A percentile compares a stretch with the other conserved stretches of the same genome.
Evolutionary conservation across 176 grass and related monocot genomes (phyloP).

Genomic region (Oryza officinalis): DNA sequence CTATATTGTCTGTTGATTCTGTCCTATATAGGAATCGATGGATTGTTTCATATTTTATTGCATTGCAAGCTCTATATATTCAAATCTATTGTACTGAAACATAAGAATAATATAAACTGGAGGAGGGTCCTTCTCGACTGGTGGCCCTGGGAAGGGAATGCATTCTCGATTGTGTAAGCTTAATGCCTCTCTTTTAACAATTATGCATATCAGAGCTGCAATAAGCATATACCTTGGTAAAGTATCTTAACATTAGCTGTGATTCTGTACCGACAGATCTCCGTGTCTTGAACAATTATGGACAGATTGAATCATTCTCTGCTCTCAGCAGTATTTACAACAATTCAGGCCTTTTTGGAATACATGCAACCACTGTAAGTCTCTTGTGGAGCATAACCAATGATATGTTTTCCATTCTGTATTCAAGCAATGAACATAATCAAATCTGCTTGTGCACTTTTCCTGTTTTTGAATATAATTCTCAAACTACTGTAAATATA

Average conservation of each 20-base stretch:
- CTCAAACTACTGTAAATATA: conserved; percentile 8
- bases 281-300: conserved; percentile 67
- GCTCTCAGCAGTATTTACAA: conserved; percentile 88
- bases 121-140: conserved; percentile 84
- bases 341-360: conserved; percentile 85
- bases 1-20: background rate
- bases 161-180: conserved; percentile 85
- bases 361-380: conserved; percentile 74
- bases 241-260: background rate
- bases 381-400: conserved; percentile 19
- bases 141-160: conserved; percentile 93
- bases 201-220: background rate
- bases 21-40: background rate
- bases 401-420: conserved; percentile 1
- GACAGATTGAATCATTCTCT: conserved; percentile 76
- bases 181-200: conserved; percentile 14
- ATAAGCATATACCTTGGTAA: conserved; percentile 11
- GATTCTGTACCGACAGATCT: conserved; percentile 60
- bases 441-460: background rate
- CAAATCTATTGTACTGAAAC: background rate
- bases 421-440: conserved; percentile 24
- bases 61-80: background rate
- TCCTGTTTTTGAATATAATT: conserved; percentile 8
- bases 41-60: conserved; percentile 22
- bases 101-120: conserved; percentile 40